phyloP scores from a whole-genome alignment of 2,329 filamentous ascomycete species.

The Exserohilum turcica region DNA sequence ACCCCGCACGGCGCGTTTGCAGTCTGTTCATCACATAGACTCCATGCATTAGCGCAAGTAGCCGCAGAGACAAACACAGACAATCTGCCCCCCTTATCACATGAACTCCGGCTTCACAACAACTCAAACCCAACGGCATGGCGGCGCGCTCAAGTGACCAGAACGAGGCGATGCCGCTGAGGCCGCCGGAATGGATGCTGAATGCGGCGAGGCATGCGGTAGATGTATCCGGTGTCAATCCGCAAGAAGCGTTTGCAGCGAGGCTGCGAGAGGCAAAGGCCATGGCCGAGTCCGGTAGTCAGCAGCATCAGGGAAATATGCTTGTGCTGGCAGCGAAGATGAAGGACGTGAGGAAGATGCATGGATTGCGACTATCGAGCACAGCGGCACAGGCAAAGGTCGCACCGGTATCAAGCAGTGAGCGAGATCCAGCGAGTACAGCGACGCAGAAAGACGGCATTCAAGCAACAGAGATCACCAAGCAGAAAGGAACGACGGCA shows the following conservation, averaged over 20 bases:
- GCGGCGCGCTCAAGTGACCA: neutral
- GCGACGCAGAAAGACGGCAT: neutral
- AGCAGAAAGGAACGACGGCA: neutral
- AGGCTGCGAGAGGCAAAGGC: slow-evolving; percentile 2
- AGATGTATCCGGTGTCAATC: neutral
- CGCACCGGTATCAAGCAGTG: neutral
- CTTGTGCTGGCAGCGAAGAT: neutral
- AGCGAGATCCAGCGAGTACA: no score
- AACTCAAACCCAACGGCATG: neutral
- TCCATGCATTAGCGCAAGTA: no score
- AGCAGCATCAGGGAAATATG: neutral
- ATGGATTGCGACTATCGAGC: neutral
- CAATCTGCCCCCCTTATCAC: no score
- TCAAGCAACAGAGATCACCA: neutral
- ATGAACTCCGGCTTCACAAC: neutral
- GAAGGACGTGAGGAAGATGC: neutral
- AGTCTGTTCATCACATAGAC: neutral
- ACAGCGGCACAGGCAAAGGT: neutral
- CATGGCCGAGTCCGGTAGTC: neutral
- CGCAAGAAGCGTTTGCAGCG: slow-evolving; percentile 1
- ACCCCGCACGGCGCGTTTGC: no score
- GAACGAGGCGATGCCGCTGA: neutral
- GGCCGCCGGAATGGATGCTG: slow-evolving; percentile 6
- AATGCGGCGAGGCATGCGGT: slow-evolving; percentile 1
- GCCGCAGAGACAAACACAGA: neutral